A percentile compares a stretch with the other conserved stretches of the same genome.
phyloP scores from a whole-genome alignment of 1,284 basidiomycete species.

The Apiotrichum mycotoxinovorans region DNA sequence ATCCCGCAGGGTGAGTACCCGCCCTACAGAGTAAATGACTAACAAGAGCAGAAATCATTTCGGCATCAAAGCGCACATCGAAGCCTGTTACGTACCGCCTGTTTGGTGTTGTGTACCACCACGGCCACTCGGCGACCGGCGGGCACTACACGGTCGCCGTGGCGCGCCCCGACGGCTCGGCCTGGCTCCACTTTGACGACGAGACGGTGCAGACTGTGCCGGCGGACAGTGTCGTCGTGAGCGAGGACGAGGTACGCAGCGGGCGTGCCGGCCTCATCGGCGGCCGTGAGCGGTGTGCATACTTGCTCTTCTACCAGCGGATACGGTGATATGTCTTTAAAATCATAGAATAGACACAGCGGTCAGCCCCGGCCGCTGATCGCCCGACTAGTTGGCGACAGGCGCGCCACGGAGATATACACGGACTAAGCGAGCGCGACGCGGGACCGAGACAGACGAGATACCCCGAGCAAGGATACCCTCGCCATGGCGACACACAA shows the following conservation, averaged over 20 bases:
- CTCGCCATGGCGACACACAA: not conserved
- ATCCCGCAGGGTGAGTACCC: conserved; percentile 66
- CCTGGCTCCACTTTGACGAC: conserved; percentile 94
- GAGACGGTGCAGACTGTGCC: conserved; percentile 76
- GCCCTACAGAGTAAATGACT: conserved; percentile 40
- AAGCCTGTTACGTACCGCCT: conserved; percentile 68
- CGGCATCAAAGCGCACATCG: conserved; percentile 55
- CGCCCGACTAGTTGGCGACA: not conserved
- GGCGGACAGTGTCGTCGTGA: conserved; percentile 72
- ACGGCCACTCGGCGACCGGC: conserved; percentile 82
- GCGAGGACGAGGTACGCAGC: conserved; percentile 42
- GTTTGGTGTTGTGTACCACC: conserved; percentile 92
- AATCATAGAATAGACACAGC: too few species aligned
- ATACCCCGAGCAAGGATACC: conserved; percentile 1
- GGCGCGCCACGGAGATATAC: not conserved
- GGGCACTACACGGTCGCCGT: conserved; percentile 96
- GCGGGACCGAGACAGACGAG: too few species aligned
- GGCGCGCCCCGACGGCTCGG: conserved; percentile 60
- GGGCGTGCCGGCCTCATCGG: conserved; percentile 58
- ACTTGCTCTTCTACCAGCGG: conserved; percentile 76
- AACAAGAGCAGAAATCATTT: conserved; percentile 61
- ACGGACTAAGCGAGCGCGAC: not conserved
- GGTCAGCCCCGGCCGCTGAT: not conserved
- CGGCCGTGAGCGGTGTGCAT: conserved; percentile 59
- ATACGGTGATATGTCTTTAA: conserved; percentile 23